These are phyloP conservation scores for Polygonum maritimum DNA, from an alignment of 148 eudicot species.

Conservation along the genomic window DNA sequence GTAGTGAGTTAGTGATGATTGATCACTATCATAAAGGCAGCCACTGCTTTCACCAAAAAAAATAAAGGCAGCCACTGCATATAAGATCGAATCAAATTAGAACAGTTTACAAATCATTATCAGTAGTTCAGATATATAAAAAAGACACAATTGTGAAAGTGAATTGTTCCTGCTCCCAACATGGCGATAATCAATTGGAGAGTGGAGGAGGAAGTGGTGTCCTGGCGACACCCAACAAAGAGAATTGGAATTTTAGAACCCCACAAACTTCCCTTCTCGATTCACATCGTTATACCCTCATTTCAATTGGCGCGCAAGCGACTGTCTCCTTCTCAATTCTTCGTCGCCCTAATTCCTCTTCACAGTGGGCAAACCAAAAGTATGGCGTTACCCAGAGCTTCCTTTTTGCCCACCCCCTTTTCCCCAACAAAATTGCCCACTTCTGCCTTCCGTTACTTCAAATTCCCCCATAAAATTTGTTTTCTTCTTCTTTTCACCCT, in stretches of 20 bases:
- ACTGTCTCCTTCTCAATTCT: not conserved
- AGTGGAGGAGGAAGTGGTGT: not conserved
- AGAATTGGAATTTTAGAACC: not conserved
- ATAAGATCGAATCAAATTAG: not conserved
- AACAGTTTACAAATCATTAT: not conserved
- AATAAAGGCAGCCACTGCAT: not conserved
- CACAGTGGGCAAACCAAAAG: conserved; percentile 6
- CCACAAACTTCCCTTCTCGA: not conserved
- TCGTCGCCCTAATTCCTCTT: not conserved
- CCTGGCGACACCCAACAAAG: not conserved
- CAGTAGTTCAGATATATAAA: not conserved
- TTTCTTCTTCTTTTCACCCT: not conserved
- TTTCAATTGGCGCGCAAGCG: not conserved
- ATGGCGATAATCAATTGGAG: conserved; percentile 1
- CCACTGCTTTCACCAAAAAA: too few species aligned
- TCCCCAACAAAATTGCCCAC: not conserved
- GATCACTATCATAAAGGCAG: not conserved
- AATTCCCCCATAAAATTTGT: not conserved
- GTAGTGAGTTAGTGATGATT: not conserved
- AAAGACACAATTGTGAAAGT: not conserved
- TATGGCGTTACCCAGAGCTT: not conserved
- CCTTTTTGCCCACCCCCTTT: conserved; percentile 3
- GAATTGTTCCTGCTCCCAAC: not conserved
- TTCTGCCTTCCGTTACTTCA: not conserved
- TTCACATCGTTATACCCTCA: not conserved